Evolutionary conservation across 163 green algal species (phyloP).

Genomic region (Volvox carteri): DNA sequence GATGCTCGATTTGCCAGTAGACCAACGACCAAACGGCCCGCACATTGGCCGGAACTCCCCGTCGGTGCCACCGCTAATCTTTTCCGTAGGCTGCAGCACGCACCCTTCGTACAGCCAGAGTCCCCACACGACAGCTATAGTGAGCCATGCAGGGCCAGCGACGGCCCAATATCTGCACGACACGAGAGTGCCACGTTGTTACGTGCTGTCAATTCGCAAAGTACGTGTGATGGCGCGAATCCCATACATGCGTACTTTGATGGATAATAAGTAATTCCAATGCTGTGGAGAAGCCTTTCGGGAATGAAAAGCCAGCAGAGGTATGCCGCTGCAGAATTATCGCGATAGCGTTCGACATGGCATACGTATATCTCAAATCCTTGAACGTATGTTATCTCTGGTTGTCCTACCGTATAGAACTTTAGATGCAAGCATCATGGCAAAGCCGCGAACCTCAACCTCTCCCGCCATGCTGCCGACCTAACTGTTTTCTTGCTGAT

Average conservation of each 20-base stretch:
- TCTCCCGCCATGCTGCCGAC: constrained; percentile 14
- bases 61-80: too few relatives aligned
- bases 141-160: constrained; percentile 55
- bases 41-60: too few relatives aligned
- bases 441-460: constrained; percentile 44
- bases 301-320: constrained; percentile 59
- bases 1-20: not conserved
- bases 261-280: constrained; percentile 66
- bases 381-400: too few relatives aligned
- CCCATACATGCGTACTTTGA: constrained; percentile 62
- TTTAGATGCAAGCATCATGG: not conserved
- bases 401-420: constrained; percentile 26
- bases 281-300: constrained; percentile 44
- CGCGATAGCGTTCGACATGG: too few relatives aligned
- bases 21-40: too few relatives aligned
- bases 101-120: constrained; percentile 70
- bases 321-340: constrained; percentile 53
- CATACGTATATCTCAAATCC: too few relatives aligned
- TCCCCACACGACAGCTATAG: constrained; percentile 38
- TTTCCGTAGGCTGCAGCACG: too few relatives aligned
- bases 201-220: too few relatives aligned
- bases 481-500: too few relatives aligned
- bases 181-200: too few relatives aligned
- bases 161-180: constrained; percentile 62
- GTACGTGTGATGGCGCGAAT: too few relatives aligned